Evolutionary conservation across 345 rosid species (phyloP).

Genomic region (Gossypium ekmanianum): DNA sequence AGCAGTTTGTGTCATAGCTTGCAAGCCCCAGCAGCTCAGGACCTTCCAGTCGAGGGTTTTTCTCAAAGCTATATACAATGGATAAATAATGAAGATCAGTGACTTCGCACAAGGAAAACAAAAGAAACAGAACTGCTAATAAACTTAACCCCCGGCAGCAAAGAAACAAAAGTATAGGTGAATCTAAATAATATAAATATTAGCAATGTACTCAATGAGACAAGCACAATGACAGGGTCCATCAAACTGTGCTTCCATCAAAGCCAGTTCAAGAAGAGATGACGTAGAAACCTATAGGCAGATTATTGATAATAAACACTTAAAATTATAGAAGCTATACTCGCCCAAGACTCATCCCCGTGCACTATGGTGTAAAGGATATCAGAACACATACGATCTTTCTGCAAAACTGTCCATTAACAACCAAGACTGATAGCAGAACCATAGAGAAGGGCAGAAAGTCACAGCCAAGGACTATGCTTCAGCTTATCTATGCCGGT

Average conservation of each 20-base stretch:
- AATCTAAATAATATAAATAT: no score
- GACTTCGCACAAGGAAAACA: background rate
- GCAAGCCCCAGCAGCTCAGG: constrained; percentile 89
- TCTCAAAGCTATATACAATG: constrained; percentile 64
- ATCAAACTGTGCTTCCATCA: background rate
- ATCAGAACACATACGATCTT: background rate
- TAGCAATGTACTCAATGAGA: background rate
- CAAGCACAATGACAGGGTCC: background rate
- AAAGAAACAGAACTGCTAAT: background rate
- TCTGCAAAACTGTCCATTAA: background rate
- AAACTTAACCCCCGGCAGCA: background rate
- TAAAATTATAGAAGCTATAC: background rate
- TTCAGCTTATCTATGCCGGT: background rate
- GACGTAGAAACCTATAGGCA: background rate
- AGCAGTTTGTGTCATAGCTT: constrained; percentile 84
- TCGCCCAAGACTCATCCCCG: background rate
- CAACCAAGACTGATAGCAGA: background rate
- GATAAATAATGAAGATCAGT: constrained; percentile 10
- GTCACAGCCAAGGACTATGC: background rate
- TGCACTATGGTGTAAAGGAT: background rate
- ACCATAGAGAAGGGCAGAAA: background rate
- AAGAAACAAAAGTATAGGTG: background rate
- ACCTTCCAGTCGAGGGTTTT: constrained; percentile 84
- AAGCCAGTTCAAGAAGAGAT: background rate
- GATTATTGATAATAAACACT: background rate